These are phyloP conservation scores for Sideroxylon spinosum DNA, from an alignment of 179 eudicot genomes.

Conservation along the genomic window DNA sequence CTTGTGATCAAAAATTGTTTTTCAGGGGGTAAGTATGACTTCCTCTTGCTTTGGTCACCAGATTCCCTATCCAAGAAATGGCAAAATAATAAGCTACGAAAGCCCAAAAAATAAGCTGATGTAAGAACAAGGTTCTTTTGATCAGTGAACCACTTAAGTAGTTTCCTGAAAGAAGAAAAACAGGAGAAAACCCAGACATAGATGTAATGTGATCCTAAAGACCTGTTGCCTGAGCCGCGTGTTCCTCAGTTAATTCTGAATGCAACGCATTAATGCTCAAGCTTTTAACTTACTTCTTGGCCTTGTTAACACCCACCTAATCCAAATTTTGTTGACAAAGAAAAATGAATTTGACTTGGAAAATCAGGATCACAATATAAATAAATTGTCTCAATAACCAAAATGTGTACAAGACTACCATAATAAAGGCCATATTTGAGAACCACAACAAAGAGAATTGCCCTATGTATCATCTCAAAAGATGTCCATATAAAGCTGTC, in stretches of 20 bases:
- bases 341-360: not conserved
- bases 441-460: not conserved
- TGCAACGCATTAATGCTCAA: constrained; percentile 4
- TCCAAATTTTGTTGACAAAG: constrained; percentile 9
- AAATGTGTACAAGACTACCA: not conserved
- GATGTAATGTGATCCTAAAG: not conserved
- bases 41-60: constrained; percentile 80
- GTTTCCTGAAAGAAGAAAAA: not conserved
- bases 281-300: not conserved
- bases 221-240: not conserved
- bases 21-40: constrained; percentile 60
- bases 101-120: not conserved
- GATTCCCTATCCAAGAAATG: constrained; percentile 65
- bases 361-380: not conserved
- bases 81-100: not conserved
- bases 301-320: constrained; percentile 1
- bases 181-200: not conserved
- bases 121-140: not conserved
- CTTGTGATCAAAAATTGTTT: constrained; percentile 82
- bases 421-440: not conserved
- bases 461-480: not conserved
- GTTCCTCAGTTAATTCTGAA: not conserved
- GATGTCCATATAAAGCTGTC: not conserved
- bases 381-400: not conserved
- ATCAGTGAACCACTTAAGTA: not conserved